Evolutionary conservation across 345 rosid species (phyloP), one percentile per base, ranked within the genome.

Genomic region (Aquilaria yunnanensis): DNA sequence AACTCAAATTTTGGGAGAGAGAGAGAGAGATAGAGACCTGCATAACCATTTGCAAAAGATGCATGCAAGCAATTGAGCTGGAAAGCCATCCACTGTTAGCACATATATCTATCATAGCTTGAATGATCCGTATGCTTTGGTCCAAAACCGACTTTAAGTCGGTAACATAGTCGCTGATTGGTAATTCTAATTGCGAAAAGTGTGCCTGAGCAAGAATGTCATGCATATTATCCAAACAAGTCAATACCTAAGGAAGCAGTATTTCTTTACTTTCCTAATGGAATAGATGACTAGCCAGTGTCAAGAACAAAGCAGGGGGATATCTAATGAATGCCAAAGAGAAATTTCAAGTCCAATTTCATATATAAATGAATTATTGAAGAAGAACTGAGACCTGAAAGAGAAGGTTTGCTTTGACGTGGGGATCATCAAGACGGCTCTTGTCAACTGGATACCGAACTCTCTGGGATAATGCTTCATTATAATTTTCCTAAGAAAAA

Each of bases 21-120:
- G 43, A 37, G 43, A 37, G 43, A 59, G 55, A 62, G 53, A 58
- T 57, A 8, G 54, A 56, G 84, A 93, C 98, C 97, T 93, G 98
- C 94, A 90, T 90, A 67, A 93, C 85, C 97, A 93, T 93, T 81
- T 93, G 98, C 85, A 93, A 59, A 67, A 90, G 96, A 75, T 78
- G 98, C 97, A 90, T 93, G 80, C 98, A 93, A 65, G 83, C 77
- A 51, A 93, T 71, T 11, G 98, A 86, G 79, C 97, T 86, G 53
- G 85, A 72, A 74, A 93, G 96, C 98, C 98, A 93, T 74, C 98
- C 98, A 61, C 98, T 93, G 69, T 93, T 93, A 33, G 96, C 97
- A 60, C 98, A 93, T 63, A 90, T 84, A 75, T 93, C 98, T 77
- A 93, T 90, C 97, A 88, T 93, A 62, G 98, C 97, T 71, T 93